Conservation (phyloP, 2,329 filamentous ascomycete genomes). For the Chaetomiaceae sp. region DNA sequence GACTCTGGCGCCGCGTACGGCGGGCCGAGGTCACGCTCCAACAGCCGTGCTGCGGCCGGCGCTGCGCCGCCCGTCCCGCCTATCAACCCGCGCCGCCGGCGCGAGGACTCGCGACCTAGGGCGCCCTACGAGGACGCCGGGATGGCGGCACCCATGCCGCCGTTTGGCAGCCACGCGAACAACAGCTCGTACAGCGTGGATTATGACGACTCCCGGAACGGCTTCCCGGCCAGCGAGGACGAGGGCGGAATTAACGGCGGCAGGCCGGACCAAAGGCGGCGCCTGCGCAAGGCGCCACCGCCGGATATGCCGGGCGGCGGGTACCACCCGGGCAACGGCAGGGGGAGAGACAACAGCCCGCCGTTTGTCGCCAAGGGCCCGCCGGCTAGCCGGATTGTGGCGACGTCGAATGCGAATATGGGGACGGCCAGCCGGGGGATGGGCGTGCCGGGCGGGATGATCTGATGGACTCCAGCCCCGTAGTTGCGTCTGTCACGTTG, state of each 20-base stretch:
- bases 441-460: conserved; percentile 32
- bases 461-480: conserved; percentile 17
- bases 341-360: conserved; percentile 24
- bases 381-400: conserved; percentile 31
- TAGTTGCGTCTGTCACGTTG: background rate
- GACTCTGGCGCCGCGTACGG: conserved; percentile 29
- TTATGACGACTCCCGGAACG: conserved; percentile 21
- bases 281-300: conserved; percentile 39
- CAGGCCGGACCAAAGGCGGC: conserved; percentile 33
- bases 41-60: conserved; percentile 31
- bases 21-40: conserved; percentile 35
- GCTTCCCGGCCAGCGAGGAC: conserved; percentile 32
- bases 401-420: conserved; percentile 27
- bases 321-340: conserved; percentile 13
- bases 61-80: conserved; percentile 49
- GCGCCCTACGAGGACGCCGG: conserved; percentile 31
- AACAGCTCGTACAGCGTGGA: conserved; percentile 16
- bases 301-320: conserved; percentile 33
- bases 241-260: conserved; percentile 33
- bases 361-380: conserved; percentile 29
- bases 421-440: conserved; percentile 23
- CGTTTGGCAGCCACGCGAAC: conserved; percentile 22
- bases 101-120: conserved; percentile 34
- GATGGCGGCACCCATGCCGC: conserved; percentile 29
- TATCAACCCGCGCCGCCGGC: conserved; percentile 50